phyloP scores from a whole-genome alignment of 23 red algal genomes.

The Chondrus crispus region DNA sequence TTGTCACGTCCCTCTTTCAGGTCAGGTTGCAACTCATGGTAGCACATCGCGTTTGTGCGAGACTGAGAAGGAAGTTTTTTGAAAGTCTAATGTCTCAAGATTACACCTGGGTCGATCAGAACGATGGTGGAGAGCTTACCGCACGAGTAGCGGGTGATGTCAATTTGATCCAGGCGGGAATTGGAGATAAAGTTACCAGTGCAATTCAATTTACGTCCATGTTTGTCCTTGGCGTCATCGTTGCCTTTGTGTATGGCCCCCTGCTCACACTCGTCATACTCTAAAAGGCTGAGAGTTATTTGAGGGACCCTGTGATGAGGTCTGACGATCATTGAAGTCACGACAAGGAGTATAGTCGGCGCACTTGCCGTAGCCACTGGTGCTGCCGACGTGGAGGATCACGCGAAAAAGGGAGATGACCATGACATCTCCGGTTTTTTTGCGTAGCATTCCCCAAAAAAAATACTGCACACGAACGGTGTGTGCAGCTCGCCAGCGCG shows the following conservation, averaged over 20 bases:
- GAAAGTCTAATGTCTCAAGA: conserved; percentile 72
- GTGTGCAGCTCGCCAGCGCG: no score
- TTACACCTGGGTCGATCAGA: conserved; percentile 59
- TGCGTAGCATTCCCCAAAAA: no score
- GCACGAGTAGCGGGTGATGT: conserved; percentile 69
- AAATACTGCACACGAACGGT: no score
- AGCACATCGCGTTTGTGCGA: conserved; percentile 40
- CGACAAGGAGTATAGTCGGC: no score
- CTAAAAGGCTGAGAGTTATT: no score
- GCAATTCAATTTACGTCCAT: conserved; percentile 63
- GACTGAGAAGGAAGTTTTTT: conserved; percentile 72
- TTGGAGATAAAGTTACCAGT: conserved; percentile 74
- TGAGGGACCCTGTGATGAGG: no score
- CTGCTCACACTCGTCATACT: conserved; percentile 82
- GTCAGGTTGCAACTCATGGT: conserved; percentile 66
- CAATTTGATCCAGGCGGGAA: conserved; percentile 53
- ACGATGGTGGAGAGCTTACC: conserved; percentile 73
- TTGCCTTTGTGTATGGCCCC: conserved; percentile 78
- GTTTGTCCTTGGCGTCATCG: conserved; percentile 66
- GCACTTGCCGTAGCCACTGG: no score
- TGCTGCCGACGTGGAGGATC: no score
- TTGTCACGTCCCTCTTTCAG: conserved; percentile 66
- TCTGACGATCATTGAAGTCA: no score
- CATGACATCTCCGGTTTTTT: no score
- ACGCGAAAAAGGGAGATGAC: no score